Evolutionary conservation across 2,329 filamentous ascomycete species (phyloP), one percentile per base, ranked within the genome.

Genomic region (Pseudogymnoascus sp.): DNA sequence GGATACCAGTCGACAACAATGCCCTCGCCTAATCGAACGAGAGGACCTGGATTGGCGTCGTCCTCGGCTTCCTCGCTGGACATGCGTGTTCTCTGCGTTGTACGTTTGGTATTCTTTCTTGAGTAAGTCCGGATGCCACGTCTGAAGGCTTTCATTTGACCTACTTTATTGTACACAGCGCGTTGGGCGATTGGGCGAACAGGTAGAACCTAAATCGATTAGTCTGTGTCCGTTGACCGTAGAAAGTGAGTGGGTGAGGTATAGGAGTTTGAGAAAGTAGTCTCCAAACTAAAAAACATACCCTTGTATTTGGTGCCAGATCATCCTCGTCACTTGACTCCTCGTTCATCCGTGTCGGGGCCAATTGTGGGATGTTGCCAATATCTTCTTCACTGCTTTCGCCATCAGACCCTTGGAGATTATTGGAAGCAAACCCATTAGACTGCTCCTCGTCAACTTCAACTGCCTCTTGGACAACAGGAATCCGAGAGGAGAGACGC

Each of bases 1-100:
- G 85, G 78, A 45, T 79, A 83, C 92, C 93, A 99, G 68, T 97
- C 92, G 9, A 97, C 82, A 5, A 97, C 79, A 58, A 99, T 85
- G 25, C 85, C 90, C 74, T 99, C 94, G 59, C 89, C 88, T 27
- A 93, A 82, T 36, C 89, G 85, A 66, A 97, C 82, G 40, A 96
- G 77, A 0, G 88, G 85, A 3, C 83, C 84, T 13, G 82, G 79
- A 65, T 80, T 77, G 35, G 70, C 63, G 52, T 70, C 67, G 61
- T 62, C 64, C 7, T 69, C 63, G 52, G 48, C 62, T 31, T 62
- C 64, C 60, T 66, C 61, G n/a, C 37, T 45, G n/a, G 60, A 58
- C 40, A 39, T 25, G 15, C 35, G 29, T 37, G 63, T 61, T 6
- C 33, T 37, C 25, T 65, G 58, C 33, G 58, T 58, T 40, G 63